Evolutionary conservation across 2,329 filamentous ascomycete species (phyloP), one percentile per base, ranked within the genome.

Genomic region (Myriosclerotinia duriaeana): DNA sequence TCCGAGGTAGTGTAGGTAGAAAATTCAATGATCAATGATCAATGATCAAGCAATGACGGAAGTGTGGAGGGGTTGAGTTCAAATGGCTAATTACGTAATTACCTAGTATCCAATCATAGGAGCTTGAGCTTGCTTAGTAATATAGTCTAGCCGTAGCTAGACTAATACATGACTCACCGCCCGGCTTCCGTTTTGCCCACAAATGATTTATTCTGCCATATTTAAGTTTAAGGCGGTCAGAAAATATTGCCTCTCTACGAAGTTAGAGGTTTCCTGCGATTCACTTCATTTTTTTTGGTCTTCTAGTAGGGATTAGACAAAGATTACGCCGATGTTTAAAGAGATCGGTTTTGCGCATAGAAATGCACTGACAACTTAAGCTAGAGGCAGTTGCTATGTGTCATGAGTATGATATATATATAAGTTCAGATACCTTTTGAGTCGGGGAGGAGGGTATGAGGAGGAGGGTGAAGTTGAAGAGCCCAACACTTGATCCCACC

Each of bases 21-120:
- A 60, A 60, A 22, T 60, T 60, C 42, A 34, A 34, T 34, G 30
- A 34, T 34, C 54, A 34, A 34, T 34, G 30, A 34, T 34, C 54
- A 42, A 48, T 22, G 56, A 12, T 15, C 12, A 12, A 34, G 50
- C 46, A 38, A 61, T 61, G 58, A 61, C 58, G 58, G 58, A 48
- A 36, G n/a, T 44, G 20, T 38, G 14, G 53, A 20, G 14, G n/a
- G 40, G n/a, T n/a, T 38, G 14, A 8, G 38, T 42, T 30, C 22
- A 42, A 5, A 56, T 42, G 15, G 15, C n/a, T n/a, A n/a, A n/a
- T n/a, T n/a, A n/a, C n/a, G n/a, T 34, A 56, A 26, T 26, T 26
- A 26, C 26, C 26, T 20, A n/a, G 30, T 14, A 22, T 1, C 54
- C 54, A 58, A 58, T 58, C 2, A 30, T 20, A n/a, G n/a, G n/a